These are phyloP conservation scores for Neurospora sp. DNA, from an alignment of 495 filamentous ascomycete genomes.

Conservation along the genomic window DNA sequence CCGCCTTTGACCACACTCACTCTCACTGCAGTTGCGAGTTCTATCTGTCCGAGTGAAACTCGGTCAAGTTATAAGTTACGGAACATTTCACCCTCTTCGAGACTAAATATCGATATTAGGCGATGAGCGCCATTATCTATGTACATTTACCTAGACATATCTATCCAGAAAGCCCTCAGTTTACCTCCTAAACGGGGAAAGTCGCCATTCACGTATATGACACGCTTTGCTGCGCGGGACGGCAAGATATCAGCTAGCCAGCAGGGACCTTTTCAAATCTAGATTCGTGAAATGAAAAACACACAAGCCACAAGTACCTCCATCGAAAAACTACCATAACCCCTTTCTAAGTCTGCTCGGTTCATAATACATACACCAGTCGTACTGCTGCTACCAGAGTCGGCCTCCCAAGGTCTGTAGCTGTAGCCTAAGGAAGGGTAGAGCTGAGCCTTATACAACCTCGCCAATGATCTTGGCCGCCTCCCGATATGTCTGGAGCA, in stretches of 20 bases:
- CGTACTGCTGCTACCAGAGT: not conserved
- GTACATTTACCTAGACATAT: not conserved
- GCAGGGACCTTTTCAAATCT: not conserved
- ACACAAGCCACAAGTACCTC: not conserved
- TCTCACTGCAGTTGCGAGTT: not conserved
- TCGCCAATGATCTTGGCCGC: constrained; percentile 96
- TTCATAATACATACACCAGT: not conserved
- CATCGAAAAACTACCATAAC: not conserved
- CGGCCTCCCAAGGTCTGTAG: not conserved
- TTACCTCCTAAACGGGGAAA: not conserved
- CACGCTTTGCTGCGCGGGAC: not conserved
- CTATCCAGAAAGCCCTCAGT: not conserved
- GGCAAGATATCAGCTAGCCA: not conserved
- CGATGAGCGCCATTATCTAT: not conserved
- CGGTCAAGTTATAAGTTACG: not conserved
- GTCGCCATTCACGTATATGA: not conserved
- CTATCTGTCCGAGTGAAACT: not conserved
- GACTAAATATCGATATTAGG: not conserved
- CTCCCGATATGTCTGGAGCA: constrained; percentile 89
- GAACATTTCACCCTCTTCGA: not conserved
- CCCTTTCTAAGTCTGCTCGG: not conserved
- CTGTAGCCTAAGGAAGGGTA: not conserved
- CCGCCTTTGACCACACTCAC: not conserved
- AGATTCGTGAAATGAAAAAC: not conserved
- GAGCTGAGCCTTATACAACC: constrained; percentile 53